Conservation (phyloP, 106 monocot genomes). For the Platanthera guangdongensis region DNA sequence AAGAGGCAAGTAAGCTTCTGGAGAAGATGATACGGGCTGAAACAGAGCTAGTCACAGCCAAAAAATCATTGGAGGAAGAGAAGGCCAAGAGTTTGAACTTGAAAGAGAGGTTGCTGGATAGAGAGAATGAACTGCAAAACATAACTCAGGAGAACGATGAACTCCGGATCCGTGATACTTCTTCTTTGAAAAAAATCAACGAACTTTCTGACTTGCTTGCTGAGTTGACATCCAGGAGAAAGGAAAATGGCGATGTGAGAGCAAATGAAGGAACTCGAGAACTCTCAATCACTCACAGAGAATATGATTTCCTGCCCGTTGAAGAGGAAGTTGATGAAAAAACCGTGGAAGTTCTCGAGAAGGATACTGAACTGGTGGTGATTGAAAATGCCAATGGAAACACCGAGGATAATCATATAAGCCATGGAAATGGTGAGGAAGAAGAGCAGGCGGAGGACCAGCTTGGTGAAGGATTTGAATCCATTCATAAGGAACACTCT, state of each 20-base stretch:
- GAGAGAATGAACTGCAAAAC: constrained; percentile 55
- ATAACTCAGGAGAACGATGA: constrained; percentile 51
- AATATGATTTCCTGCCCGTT: constrained; percentile 15
- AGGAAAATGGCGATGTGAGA: constrained; percentile 17
- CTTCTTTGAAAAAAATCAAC: constrained; percentile 14
- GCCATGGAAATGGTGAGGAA: neutral
- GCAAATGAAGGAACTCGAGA: constrained; percentile 11
- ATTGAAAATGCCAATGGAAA: constrained; percentile 19
- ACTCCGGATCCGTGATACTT: constrained; percentile 22
- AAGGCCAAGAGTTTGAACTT: constrained; percentile 30
- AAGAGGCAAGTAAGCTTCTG: constrained; percentile 12
- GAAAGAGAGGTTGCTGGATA: constrained; percentile 36
- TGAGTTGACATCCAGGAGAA: constrained; percentile 3
- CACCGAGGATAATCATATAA: constrained; percentile 10
- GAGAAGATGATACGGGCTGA: constrained; percentile 25
- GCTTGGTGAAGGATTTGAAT: constrained; percentile 10
- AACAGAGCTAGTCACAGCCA: constrained; percentile 3
- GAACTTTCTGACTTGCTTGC: constrained; percentile 23
- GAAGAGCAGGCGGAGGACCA: constrained; percentile 7
- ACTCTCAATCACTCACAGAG: constrained; percentile 9
- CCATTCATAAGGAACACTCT: constrained; percentile 19
- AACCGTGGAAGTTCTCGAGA: neutral
- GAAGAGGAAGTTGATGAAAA: constrained; percentile 9
- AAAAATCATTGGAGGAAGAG: constrained; percentile 21
- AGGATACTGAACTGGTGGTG: constrained; percentile 5